phyloP scores from a whole-genome alignment of 352 stramenopile genomes.

The Phytopythium sindhum region DNA sequence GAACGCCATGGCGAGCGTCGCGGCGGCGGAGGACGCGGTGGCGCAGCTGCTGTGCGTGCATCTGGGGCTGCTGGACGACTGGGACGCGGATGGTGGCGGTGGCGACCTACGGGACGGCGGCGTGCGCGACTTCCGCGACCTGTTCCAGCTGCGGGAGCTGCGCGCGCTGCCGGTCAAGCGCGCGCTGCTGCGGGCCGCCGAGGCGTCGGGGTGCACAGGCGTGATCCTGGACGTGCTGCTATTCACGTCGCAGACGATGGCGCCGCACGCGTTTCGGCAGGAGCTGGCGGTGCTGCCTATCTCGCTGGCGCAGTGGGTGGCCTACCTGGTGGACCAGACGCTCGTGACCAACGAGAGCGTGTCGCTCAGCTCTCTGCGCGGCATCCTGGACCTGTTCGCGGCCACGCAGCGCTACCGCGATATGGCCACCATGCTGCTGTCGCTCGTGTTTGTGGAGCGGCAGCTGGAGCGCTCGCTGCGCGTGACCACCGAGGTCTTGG shows the following conservation, averaged over 20 bases:
- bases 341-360: slow-evolving; percentile 46
- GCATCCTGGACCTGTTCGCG: slow-evolving; percentile 41
- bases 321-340: slow-evolving; percentile 59
- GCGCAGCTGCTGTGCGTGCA: slow-evolving; percentile 86
- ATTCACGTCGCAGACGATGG: slow-evolving; percentile 78
- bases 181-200: slow-evolving; percentile 42
- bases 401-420: slow-evolving; percentile 47
- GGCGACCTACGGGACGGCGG: slow-evolving; percentile 1
- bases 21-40: slow-evolving; percentile 39
- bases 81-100: background rate
- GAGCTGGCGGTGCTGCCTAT: slow-evolving; percentile 38
- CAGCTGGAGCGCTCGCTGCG: slow-evolving; percentile 27
- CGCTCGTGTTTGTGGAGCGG: slow-evolving; percentile 43
- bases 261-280: slow-evolving; percentile 38
- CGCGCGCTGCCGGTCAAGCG: slow-evolving; percentile 38
- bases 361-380: slow-evolving; percentile 41
- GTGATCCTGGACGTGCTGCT: slow-evolving; percentile 74
- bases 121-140: slow-evolving; percentile 46
- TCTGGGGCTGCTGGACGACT: slow-evolving; percentile 53
- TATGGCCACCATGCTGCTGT: slow-evolving; percentile 52
- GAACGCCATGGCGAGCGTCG: background rate
- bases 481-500: slow-evolving; percentile 47
- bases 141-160: slow-evolving; percentile 42
- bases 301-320: slow-evolving; percentile 59
- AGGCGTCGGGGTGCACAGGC: slow-evolving; percentile 41